Percentiles rank a stretch among this genome's conserved stretches.
Evolutionary conservation across 2,329 filamentous ascomycete genomes (phyloP).

Genomic region (Microdochium bolleyi): DNA sequence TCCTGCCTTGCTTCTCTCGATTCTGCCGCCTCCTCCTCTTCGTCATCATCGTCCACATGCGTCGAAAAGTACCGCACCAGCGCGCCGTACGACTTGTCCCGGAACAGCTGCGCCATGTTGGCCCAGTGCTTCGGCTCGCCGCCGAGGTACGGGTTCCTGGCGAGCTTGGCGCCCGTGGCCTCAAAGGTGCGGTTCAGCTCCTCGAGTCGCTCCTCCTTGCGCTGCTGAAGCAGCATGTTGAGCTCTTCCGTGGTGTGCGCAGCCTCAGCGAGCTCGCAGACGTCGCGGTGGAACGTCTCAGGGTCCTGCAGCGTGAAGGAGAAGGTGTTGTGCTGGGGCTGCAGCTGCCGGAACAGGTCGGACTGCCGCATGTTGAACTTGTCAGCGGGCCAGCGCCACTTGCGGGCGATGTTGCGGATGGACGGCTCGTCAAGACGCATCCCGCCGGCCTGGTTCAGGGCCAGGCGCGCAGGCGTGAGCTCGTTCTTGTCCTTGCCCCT

Average conservation of each 20-base stretch:
- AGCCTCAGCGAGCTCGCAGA: slow-evolving; percentile 2
- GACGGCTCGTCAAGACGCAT: slow-evolving; percentile 4
- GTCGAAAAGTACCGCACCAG: slow-evolving; percentile 3
- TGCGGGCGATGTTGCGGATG: slow-evolving; percentile 4
- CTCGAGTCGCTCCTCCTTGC: not conserved
- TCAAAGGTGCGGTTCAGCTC: slow-evolving; percentile 1
- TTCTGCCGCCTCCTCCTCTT: not conserved
- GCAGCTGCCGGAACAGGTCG: slow-evolving; percentile 2
- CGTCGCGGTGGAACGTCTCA: slow-evolving; percentile 2
- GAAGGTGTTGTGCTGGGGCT: slow-evolving; percentile 2
- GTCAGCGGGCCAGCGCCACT: slow-evolving; percentile 3
- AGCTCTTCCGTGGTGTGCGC: slow-evolving; percentile 1
- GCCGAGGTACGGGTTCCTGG: not conserved
- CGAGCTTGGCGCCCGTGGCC: slow-evolving; percentile 1
- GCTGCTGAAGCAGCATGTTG: slow-evolving; percentile 1
- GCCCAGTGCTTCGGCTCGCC: slow-evolving; percentile 1
- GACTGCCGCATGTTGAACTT: slow-evolving; percentile 4
- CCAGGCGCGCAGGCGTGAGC: not conserved
- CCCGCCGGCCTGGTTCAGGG: slow-evolving; percentile 2
- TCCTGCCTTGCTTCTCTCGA: not conserved
- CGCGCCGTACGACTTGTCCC: slow-evolving; percentile 3
- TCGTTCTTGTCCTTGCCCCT: not conserved
- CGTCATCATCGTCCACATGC: not conserved
- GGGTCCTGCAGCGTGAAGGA: slow-evolving; percentile 3
- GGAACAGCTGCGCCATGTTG: slow-evolving; percentile 1